Percentiles rank a stretch among this genome's conserved stretches.
Conservation (phyloP, 306 rosid species). For the Begonia fuchsioides region DNA sequence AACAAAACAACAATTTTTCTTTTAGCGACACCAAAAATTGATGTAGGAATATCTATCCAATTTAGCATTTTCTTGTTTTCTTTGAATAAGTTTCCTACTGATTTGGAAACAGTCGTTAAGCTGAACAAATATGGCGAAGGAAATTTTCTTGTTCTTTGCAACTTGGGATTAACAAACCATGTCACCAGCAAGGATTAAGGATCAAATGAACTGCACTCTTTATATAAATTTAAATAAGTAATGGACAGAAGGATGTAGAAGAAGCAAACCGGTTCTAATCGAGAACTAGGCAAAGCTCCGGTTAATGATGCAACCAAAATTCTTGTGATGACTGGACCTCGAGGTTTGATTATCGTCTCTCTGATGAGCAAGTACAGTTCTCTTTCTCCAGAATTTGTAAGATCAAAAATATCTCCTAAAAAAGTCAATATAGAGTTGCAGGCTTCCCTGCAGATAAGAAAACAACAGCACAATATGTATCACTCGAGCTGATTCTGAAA, state of each 20-base stretch:
- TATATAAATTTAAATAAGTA: neutral
- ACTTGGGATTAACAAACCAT: no score
- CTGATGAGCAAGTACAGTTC: slow-evolving; percentile 59
- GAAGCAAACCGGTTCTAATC: slow-evolving; percentile 66
- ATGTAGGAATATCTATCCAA: no score
- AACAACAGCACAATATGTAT: slow-evolving; percentile 9
- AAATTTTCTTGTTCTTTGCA: no score
- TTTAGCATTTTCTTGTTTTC: no score
- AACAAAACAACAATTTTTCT: no score
- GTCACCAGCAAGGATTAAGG: no score
- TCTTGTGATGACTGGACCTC: slow-evolving; percentile 60
- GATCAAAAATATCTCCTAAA: slow-evolving; percentile 80
- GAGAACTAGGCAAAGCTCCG: slow-evolving; percentile 89
- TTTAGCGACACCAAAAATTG: no score
- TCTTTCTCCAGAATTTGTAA: slow-evolving; percentile 39
- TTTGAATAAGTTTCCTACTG: no score
- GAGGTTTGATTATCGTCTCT: slow-evolving; percentile 60
- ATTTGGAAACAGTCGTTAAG: no score
- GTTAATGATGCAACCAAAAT: slow-evolving; percentile 83
- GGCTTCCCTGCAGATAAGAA: slow-evolving; percentile 63
- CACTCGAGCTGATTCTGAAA: no score
- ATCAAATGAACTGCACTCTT: no score
- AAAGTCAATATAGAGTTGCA: slow-evolving; percentile 91
- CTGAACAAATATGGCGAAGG: no score
- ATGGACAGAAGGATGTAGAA: neutral